A percentile compares a stretch with the other conserved stretches of the same genome.
phyloP scores from a whole-genome alignment of 2,329 filamentous ascomycete species.

The Scolecobasidium constrictum region DNA sequence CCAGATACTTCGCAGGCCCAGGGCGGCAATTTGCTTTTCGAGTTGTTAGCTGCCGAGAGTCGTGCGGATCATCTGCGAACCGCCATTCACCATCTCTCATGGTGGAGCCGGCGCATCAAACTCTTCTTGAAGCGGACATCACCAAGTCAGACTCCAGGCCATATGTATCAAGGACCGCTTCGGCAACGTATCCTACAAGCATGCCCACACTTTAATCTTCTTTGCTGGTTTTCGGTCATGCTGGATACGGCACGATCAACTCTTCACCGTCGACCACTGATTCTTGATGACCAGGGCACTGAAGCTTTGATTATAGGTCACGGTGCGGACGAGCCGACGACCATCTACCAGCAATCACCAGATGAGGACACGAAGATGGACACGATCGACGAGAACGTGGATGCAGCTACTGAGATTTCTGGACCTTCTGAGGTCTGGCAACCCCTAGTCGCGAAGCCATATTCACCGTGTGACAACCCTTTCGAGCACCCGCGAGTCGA shows the following conservation, averaged over 20 bases:
- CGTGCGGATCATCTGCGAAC: not conserved
- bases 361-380: too few relatives aligned
- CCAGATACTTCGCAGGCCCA: too few relatives aligned
- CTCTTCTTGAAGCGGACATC: not conserved
- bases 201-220: not conserved
- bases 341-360: too few relatives aligned
- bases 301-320: not conserved
- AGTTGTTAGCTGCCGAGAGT: not conserved
- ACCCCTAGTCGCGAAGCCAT: not conserved
- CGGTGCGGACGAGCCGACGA: not conserved
- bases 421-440: not conserved
- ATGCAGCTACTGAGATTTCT: too few relatives aligned
- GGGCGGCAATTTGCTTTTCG: too few relatives aligned
- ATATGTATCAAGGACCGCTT: too few relatives aligned
- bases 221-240: not conserved
- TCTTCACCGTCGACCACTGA: not conserved
- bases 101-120: not conserved
- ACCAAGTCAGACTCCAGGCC: too few relatives aligned
- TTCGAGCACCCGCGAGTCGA: not conserved
- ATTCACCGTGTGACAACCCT: not conserved
- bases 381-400: too few relatives aligned
- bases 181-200: not conserved
- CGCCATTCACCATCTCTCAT: not conserved
- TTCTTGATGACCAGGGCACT: not conserved
- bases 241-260: not conserved